Percentiles rank a stretch among this genome's conserved stretches.
phyloP scores from a whole-genome alignment of 768 basidiomycete genomes.

The Mycena galericulata region DNA sequence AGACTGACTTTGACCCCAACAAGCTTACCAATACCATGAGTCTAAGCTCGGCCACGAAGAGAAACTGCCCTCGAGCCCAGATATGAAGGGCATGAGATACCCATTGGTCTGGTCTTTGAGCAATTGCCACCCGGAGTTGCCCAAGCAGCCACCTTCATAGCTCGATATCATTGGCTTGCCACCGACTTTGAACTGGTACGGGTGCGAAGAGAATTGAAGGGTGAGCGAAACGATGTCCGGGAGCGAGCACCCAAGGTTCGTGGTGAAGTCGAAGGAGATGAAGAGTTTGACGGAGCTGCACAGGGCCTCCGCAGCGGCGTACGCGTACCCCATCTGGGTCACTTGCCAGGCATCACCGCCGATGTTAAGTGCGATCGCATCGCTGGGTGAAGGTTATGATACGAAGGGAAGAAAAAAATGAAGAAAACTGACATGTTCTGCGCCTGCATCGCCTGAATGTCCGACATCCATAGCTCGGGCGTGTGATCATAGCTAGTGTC shows the following conservation, averaged over 20 bases:
- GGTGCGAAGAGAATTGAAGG: slow-evolving; percentile 44
- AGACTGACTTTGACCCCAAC: no score
- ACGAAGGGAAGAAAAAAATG: neutral
- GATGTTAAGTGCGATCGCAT: slow-evolving; percentile 74
- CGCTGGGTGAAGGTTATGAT: slow-evolving; percentile 51
- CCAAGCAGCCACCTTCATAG: slow-evolving; percentile 71
- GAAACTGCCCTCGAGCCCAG: slow-evolving; percentile 61
- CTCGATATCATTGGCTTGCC: slow-evolving; percentile 71
- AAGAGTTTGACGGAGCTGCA: slow-evolving; percentile 63
- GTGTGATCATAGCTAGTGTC: neutral
- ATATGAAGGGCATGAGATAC: slow-evolving; percentile 68
- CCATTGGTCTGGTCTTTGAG: slow-evolving; percentile 60
- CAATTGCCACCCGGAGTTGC: slow-evolving; percentile 59
- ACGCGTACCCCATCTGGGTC: slow-evolving; percentile 60
- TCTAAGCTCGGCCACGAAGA: slow-evolving; percentile 60
- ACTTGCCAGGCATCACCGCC: slow-evolving; percentile 67
- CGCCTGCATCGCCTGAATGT: neutral
- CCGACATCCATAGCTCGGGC: neutral
- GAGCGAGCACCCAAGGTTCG: slow-evolving; percentile 58
- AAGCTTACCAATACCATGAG: slow-evolving; percentile 58
- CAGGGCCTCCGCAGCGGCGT: slow-evolving; percentile 58
- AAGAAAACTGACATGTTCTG: neutral
- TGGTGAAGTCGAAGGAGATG: slow-evolving; percentile 68
- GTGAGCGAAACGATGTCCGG: slow-evolving; percentile 54
- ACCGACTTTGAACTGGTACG: slow-evolving; percentile 66